These are phyloP conservation scores for Phymatotrichopsis omnivora DNA, from an alignment of 2,329 filamentous ascomycete genomes.

Conservation along the genomic window DNA sequence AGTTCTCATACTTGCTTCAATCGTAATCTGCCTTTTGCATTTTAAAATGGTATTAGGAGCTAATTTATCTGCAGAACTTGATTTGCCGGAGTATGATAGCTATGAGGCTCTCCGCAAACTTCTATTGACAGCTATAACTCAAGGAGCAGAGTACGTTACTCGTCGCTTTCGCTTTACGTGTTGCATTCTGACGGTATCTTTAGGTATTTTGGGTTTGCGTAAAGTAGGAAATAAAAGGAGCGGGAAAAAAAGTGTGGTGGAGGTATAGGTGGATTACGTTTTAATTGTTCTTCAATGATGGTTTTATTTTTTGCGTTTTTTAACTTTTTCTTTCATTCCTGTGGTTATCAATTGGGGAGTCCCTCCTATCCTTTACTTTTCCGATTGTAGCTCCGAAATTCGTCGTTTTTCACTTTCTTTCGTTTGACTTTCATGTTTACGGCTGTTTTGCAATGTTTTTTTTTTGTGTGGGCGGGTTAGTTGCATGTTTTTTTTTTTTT, in stretches of 20 bases:
- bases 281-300: slow-evolving; percentile 5
- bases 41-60: slow-evolving; percentile 24
- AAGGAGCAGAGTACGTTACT: slow-evolving; percentile 69
- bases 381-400: slow-evolving; percentile 15
- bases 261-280: slow-evolving; percentile 12
- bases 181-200: slow-evolving; percentile 5
- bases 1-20: slow-evolving; percentile 99
- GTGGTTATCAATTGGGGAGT: slow-evolving; percentile 4
- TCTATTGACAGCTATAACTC: slow-evolving; percentile 91
- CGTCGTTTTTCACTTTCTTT: slow-evolving; percentile 18
- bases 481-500: slow-evolving; percentile 12
- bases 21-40: slow-evolving; percentile 53
- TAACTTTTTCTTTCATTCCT: slow-evolving; percentile 16
- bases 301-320: slow-evolving; percentile 21
- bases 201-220: slow-evolving; percentile 79
- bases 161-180: neutral
- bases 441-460: slow-evolving; percentile 1
- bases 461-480: neutral
- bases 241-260: slow-evolving; percentile 1
- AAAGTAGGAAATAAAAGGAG: slow-evolving; percentile 34
- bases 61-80: slow-evolving; percentile 61
- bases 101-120: slow-evolving; percentile 84
- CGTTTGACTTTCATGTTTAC: neutral
- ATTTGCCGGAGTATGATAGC: slow-evolving; percentile 94
- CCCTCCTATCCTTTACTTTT: slow-evolving; percentile 5